Evolutionary conservation across 2,329 filamentous ascomycete species (phyloP).

Genomic region (Alternaria viburni): DNA sequence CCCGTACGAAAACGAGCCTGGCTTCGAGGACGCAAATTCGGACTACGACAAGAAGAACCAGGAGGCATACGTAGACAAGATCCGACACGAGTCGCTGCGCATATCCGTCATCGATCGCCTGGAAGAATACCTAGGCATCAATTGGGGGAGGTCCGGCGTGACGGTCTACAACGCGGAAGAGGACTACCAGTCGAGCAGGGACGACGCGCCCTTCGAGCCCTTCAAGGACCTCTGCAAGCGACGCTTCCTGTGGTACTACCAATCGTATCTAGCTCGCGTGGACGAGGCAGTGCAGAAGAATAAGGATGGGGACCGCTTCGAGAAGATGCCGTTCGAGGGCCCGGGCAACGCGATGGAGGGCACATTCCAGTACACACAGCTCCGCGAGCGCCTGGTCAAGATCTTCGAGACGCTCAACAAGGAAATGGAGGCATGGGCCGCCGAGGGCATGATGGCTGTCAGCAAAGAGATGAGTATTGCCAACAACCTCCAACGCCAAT

Average conservation of each 20-base stretch:
- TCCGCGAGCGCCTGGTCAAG: conserved; percentile 70
- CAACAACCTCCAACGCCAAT: conserved; percentile 82
- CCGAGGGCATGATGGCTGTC: conserved; percentile 68
- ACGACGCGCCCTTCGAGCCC: conserved; percentile 75
- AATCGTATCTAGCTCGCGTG: conserved; percentile 79
- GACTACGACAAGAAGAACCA: conserved; percentile 75
- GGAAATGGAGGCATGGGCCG: conserved; percentile 75
- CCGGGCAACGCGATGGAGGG: conserved; percentile 82
- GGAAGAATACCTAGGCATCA: conserved; percentile 76
- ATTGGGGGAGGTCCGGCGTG: conserved; percentile 45
- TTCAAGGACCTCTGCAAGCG: conserved; percentile 92
- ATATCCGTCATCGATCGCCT: conserved; percentile 85
- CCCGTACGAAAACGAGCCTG: conserved; percentile 95
- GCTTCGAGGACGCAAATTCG: conserved; percentile 78
- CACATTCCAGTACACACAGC: conserved; percentile 77
- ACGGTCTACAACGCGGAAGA: conserved; percentile 60
- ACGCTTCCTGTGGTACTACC: conserved; percentile 94
- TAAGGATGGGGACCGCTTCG: conserved; percentile 69
- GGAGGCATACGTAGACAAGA: conserved; percentile 81
- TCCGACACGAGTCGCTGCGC: conserved; percentile 86
- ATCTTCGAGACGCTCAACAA: conserved; percentile 74
- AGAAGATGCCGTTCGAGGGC: conserved; percentile 87
- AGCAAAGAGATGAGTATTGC: conserved; percentile 75
- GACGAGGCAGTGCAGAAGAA: conserved; percentile 68
- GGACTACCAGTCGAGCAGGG: conserved; percentile 51